These are phyloP conservation scores for Musa beccarii DNA, from an alignment of 176 grass and related monocot genomes.

Conservation along the genomic window DNA sequence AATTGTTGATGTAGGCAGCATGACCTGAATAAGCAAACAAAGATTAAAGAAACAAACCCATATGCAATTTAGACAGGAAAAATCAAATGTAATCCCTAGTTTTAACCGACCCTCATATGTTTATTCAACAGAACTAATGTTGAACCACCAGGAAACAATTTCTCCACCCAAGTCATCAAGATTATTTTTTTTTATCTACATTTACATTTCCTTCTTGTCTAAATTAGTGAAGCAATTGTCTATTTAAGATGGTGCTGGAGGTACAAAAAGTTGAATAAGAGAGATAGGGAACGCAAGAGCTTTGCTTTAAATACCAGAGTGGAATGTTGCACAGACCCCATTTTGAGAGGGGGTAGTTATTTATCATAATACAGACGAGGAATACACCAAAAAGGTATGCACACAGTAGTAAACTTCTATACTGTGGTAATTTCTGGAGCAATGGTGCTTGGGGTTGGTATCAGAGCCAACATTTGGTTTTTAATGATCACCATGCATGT, in stretches of 20 bases:
- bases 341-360: neutral
- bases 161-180: neutral
- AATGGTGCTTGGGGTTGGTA: slow-evolving; percentile 49
- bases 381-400: neutral
- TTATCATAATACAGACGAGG: neutral
- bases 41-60: too few relatives aligned
- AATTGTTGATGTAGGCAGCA: too few relatives aligned
- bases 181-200: neutral
- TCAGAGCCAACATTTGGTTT: slow-evolving; percentile 74
- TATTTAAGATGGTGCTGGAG: neutral
- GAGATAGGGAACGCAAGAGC: neutral
- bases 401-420: slow-evolving; percentile 7
- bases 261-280: neutral
- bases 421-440: slow-evolving; percentile 6
- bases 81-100: neutral
- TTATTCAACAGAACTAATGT: too few relatives aligned
- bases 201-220: neutral
- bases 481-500: slow-evolving; percentile 82
- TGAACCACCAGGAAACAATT: neutral
- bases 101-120: neutral
- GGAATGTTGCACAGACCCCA: neutral
- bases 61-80: neutral
- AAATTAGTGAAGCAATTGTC: neutral
- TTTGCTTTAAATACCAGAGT: neutral
- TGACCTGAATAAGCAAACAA: too few relatives aligned